These are phyloP conservation scores for Phoenix roebelenii DNA, from an alignment of 176 grass and related monocot genomes.

Conservation along the genomic window DNA sequence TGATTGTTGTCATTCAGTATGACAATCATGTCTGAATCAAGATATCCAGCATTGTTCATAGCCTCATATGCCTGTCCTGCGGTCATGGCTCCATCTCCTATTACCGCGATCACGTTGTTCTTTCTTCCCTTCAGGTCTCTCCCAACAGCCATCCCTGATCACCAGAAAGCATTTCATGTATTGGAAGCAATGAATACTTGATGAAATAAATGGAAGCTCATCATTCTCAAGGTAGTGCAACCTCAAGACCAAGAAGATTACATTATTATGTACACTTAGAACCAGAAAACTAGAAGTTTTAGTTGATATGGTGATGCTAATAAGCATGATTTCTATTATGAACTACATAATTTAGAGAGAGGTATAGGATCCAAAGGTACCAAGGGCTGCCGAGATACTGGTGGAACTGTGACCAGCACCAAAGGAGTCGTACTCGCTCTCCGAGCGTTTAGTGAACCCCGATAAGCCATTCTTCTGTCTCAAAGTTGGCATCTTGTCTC, in stretches of 20 bases:
- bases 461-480: conserved; percentile 83
- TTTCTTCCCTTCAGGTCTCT: conserved; percentile 79
- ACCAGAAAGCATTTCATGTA: neutral
- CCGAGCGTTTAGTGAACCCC: conserved; percentile 76
- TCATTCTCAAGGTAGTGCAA: too few species aligned
- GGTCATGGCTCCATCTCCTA: conserved; percentile 97
- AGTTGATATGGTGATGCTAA: too few species aligned
- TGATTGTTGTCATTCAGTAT: conserved; percentile 99
- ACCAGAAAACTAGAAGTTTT: too few species aligned
- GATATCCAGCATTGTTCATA: conserved; percentile 97
- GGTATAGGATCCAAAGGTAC: conserved; percentile 19
- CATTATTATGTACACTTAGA: too few species aligned
- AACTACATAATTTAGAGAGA: neutral
- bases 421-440: conserved; percentile 90
- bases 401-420: conserved; percentile 97
- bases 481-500: conserved; percentile 91
- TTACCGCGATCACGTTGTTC: conserved; percentile 89
- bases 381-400: conserved; percentile 86
- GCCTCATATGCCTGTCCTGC: conserved; percentile 98
- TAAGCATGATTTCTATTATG: too few species aligned
- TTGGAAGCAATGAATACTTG: too few species aligned
- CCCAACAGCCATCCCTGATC: conserved; percentile 75
- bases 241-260: too few species aligned
- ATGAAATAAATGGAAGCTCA: too few species aligned
- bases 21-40: conserved; percentile 98